phyloP scores from a whole-genome alignment of 139 green algal genomes.

The Edaphochlamys debaryana region DNA sequence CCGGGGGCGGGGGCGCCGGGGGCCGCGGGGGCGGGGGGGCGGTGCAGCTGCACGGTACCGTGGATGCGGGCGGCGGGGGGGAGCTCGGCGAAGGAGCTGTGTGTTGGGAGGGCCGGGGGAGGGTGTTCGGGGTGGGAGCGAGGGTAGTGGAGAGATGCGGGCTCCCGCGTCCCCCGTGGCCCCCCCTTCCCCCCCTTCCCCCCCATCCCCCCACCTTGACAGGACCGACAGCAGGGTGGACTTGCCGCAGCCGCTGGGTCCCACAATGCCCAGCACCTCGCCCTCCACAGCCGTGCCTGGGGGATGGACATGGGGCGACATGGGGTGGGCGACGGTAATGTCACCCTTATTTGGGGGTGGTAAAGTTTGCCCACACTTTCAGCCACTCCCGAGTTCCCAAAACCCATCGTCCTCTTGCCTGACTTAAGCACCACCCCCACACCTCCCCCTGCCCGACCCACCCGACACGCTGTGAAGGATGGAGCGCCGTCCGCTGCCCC shows the following conservation, averaged over 20 bases:
- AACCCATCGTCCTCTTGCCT: too few species aligned
- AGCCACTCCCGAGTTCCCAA: too few species aligned
- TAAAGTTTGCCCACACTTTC: too few species aligned
- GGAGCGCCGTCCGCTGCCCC: too few species aligned
- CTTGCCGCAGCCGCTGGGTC: slow-evolving; percentile 67
- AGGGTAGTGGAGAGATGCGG: background rate
- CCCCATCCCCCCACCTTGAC: slow-evolving; percentile 10
- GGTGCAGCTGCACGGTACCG: slow-evolving; percentile 13
- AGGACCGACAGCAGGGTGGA: slow-evolving; percentile 79
- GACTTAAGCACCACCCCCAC: too few species aligned
- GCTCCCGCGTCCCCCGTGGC: too few species aligned
- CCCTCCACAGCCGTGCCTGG: slow-evolving; percentile 35
- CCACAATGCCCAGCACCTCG: slow-evolving; percentile 59
- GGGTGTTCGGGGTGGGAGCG: background rate
- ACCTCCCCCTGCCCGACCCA: too few species aligned
- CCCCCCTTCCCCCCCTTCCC: background rate
- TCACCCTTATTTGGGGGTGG: too few species aligned
- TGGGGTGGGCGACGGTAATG: background rate
- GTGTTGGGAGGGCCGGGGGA: too few species aligned
- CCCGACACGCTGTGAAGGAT: slow-evolving; percentile 7
- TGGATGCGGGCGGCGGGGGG: slow-evolving; percentile 24
- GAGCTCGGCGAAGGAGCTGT: slow-evolving; percentile 24
- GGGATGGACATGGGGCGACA: background rate
- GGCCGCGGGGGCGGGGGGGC: background rate
- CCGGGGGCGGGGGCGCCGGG: background rate